Percentiles rank a stretch among this genome's conserved stretches.
Evolutionary conservation across 2,329 filamentous ascomycete genomes (phyloP).

Genomic region (Penicillium sp.): DNA sequence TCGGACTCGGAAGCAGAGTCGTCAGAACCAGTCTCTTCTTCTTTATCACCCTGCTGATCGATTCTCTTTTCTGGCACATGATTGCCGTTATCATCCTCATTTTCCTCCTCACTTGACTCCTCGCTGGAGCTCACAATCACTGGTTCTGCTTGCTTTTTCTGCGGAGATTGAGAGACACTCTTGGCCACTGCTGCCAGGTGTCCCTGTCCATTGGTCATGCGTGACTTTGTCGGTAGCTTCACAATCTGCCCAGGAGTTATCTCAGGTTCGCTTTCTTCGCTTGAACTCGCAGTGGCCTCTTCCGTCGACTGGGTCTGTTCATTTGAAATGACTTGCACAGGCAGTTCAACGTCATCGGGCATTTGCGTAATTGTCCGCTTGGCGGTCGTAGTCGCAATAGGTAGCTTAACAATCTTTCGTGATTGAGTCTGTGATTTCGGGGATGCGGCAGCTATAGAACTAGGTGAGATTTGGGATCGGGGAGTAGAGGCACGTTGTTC

Average conservation of each 20-base stretch:
- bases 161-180: background rate
- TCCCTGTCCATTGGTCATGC: background rate
- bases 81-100: background rate
- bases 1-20: background rate
- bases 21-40: background rate
- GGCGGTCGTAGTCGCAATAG: background rate
- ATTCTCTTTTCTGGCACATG: background rate
- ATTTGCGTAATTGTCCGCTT: conserved; percentile 7
- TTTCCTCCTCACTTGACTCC: background rate
- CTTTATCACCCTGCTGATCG: background rate
- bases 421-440: background rate
- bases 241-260: background rate
- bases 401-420: background rate
- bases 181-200: background rate
- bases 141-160: background rate
- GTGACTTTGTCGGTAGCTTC: background rate
- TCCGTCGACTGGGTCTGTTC: background rate
- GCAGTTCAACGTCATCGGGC: background rate
- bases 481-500: background rate
- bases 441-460: background rate
- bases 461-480: background rate
- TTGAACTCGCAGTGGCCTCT: background rate
- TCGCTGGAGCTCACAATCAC: background rate
- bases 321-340: background rate
- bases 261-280: background rate